Evolutionary conservation across 2,329 filamentous ascomycete genomes (phyloP).

Genomic region (Akanthomyces uredinophilus): DNA sequence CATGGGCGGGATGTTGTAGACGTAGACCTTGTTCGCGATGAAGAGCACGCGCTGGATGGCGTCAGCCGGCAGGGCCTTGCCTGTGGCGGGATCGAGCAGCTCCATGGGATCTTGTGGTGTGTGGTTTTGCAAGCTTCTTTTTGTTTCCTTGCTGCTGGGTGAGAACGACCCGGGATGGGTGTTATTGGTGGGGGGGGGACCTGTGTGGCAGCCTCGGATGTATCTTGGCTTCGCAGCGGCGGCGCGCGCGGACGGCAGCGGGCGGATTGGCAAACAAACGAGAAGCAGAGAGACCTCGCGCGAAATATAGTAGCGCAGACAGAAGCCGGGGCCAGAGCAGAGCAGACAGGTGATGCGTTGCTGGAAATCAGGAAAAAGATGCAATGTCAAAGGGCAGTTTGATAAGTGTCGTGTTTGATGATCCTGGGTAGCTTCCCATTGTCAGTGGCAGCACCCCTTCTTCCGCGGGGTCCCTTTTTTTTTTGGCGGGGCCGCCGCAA

Average conservation of each 20-base stretch:
- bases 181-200: no score
- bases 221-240: no score
- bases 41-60: constrained; percentile 84
- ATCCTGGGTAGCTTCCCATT: neutral
- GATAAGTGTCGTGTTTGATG: neutral
- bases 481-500: neutral
- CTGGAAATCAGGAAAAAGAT: no score
- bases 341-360: no score
- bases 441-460: no score
- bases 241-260: no score
- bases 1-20: constrained; percentile 83
- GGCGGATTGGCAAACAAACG: no score
- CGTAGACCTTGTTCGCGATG: constrained; percentile 67
- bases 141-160: neutral
- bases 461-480: neutral
- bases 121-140: no score
- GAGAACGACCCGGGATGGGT: neutral
- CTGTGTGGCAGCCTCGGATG: no score
- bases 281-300: no score
- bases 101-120: constrained; percentile 43
- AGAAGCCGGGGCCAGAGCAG: no score
- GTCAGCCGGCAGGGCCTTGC: constrained; percentile 60
- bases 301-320: no score
- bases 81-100: constrained; percentile 65
- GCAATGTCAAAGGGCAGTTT: neutral